Evolutionary conservation across 1,284 basidiomycete genomes (phyloP), one percentile per base, ranked within the genome.

Genomic region (Porodaedalea pini): DNA sequence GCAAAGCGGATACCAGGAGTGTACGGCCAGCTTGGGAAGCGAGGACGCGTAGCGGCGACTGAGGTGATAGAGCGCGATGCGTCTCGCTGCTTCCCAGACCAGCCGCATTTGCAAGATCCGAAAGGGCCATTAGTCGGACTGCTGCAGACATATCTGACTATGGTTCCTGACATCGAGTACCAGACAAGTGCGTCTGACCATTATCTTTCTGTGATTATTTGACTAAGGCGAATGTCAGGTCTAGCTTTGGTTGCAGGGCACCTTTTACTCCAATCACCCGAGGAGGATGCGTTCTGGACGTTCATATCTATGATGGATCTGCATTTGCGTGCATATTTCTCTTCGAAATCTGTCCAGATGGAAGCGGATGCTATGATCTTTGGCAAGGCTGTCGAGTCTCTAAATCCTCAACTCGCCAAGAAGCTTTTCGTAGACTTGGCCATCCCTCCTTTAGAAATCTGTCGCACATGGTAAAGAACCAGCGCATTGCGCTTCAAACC

Each of bases 201-300:
- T 57, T 57, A 13, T 49, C 2, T 6, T n/a, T 29, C 17, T 51
- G 50, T 60, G 62, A 64, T 45, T 21, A 2, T 11, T 45, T 23
- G 60, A 21, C 40, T 66, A 25, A 67, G 66, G n/a, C 65, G 65
- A 58, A 67, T 62, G 41, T 17, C 65, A 86, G 91, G 88, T 7
- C 77, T 97, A 58, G 83, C 86, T 2, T 73, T 85, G 15, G 82
- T 97, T 50, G 85, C 86, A 8, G 92, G 90, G 0, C 84, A 91
- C 56, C 73, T 96, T 25, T 72, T 97, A 0, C 75, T 92, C 27
- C 86, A 93, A 58, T 85, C 90, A 1, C 91, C 89, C 0, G 90
- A 94, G 60, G 93, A 97, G 70, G 92, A 96, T 62, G 90, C 92
- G 0, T 98, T 98, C 68, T 97, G 92, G 92, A 92, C 92, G 2